A percentile compares a stretch with the other conserved stretches of the same genome.
Evolutionary conservation across 2,329 filamentous ascomycete genomes (phyloP).

Genomic region (Chaetothyriales sp.): DNA sequence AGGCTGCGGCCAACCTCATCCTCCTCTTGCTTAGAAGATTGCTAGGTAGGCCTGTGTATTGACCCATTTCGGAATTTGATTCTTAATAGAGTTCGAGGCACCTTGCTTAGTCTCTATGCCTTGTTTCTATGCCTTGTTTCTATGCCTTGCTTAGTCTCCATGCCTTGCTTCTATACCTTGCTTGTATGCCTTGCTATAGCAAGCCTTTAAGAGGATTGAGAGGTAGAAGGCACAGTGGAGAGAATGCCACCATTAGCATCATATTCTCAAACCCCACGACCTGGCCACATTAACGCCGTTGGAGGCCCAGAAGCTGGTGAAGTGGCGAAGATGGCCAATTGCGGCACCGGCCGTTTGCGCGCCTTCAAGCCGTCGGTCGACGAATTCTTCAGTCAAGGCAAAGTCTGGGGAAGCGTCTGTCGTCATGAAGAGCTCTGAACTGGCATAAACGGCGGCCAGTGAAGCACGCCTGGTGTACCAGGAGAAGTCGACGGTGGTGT

Average conservation of each 20-base stretch:
- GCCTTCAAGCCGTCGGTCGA: conserved; percentile 63
- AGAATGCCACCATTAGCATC: neutral
- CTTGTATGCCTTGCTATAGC: no score
- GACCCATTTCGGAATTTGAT: no score
- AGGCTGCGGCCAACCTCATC: no score
- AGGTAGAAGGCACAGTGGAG: no score
- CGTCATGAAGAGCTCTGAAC: conserved; percentile 85
- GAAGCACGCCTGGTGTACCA: conserved; percentile 71
- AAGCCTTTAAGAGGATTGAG: no score
- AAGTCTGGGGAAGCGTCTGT: conserved; percentile 66
- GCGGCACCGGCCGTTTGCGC: conserved; percentile 48
- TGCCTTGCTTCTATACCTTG: no score
- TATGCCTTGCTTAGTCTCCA: no score
- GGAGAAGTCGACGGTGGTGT: conserved; percentile 63
- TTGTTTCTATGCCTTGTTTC: no score
- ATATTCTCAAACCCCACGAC: conserved; percentile 78
- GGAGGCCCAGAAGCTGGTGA: conserved; percentile 66
- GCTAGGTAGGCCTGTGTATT: no score
- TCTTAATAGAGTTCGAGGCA: no score
- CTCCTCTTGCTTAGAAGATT: no score
- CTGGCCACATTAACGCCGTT: conserved; percentile 69
- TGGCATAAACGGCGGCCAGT: conserved; percentile 55
- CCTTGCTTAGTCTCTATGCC: no score
- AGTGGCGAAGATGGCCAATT: conserved; percentile 54
- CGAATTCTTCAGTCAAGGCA: conserved; percentile 62